Base-by-base conservation (phyloP, 2,329 filamentous ascomycete genomes). In the Phaeosphaeriaceae sp. region DNA sequence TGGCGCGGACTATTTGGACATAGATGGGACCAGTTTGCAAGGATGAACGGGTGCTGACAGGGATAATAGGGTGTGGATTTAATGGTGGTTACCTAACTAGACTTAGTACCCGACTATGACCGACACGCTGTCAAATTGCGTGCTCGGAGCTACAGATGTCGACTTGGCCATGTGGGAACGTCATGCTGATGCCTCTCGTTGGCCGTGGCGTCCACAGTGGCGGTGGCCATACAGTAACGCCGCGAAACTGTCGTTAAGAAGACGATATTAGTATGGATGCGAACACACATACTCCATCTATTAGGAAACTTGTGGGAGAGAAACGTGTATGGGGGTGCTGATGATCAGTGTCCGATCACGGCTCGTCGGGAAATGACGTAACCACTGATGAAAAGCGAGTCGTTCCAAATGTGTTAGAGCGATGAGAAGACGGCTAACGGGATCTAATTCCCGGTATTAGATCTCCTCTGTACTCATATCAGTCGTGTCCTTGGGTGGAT, bases 71-170 rank as follows among this genome's bases (percentile, higher is more conserved):
- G 44, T 45, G 52, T 61, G 50, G 54, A 49, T 58, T 55, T 56
- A 52, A 56, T 58, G 54, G 55, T 43, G 39, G 49, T 50, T 51
- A 50, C 46, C 50, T 40, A 7, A 47, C 37, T 50, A 41, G 42
- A 21, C 41, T 42, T 46, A 43, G 45, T 38, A 42, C 29, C 68
- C 68, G 68, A 70, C 68, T 30, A 42, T 15, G 41, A 32, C n/a
- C 39, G 42, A 18, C 16, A 39, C 26, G 7, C 7, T 44, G 37
- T n/a, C 42, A 11, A 48, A 71, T 71, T 67, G 68, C 68, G 68
- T 71, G 68, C 68, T 71, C 62, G 54, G 52, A 43, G 50, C 49
- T 41, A 51, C 35, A 56, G 61, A 71, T 71, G 68, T 70, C 67
- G 68, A 63, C 52, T 67, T 61, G 46, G 36, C 44, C 43, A 38